Evolutionary conservation across 306 rosid species (phyloP).

Genomic region (Ammopiptanthus mongolicus): DNA sequence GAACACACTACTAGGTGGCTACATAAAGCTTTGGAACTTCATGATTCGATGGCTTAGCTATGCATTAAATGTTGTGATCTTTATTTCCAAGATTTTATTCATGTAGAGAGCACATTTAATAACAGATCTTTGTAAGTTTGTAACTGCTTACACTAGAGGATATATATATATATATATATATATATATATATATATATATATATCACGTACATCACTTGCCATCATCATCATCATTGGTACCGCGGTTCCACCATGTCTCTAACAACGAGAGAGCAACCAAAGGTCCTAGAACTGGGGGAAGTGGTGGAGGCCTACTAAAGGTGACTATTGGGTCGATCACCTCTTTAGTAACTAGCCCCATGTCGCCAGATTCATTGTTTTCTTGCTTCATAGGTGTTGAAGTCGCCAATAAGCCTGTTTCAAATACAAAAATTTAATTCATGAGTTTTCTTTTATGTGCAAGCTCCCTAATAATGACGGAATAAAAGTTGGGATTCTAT

Average conservation of each 20-base stretch:
- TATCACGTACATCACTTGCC: slow-evolving; percentile 33
- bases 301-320: slow-evolving; percentile 60
- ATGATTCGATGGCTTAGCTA: slow-evolving; percentile 15
- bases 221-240: slow-evolving; percentile 41
- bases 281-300: slow-evolving; percentile 66
- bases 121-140: neutral
- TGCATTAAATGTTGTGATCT: slow-evolving; percentile 23
- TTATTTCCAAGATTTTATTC: slow-evolving; percentile 34
- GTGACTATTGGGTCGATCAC: slow-evolving; percentile 46
- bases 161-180: no score
- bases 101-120: slow-evolving; percentile 19
- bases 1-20: slow-evolving; percentile 44
- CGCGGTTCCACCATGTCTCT: slow-evolving; percentile 37
- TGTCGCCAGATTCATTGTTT: slow-evolving; percentile 31
- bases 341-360: slow-evolving; percentile 34
- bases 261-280: slow-evolving; percentile 47
- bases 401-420: slow-evolving; percentile 43
- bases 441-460: neutral
- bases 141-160: neutral
- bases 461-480: neutral
- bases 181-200: no score
- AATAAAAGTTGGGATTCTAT: neutral
- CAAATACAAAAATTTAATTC: neutral
- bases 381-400: slow-evolving; percentile 38
- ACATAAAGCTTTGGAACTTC: slow-evolving; percentile 38